Evolutionary conservation across 805 yeast species (phyloP).

Genomic region (Candida germanica): DNA sequence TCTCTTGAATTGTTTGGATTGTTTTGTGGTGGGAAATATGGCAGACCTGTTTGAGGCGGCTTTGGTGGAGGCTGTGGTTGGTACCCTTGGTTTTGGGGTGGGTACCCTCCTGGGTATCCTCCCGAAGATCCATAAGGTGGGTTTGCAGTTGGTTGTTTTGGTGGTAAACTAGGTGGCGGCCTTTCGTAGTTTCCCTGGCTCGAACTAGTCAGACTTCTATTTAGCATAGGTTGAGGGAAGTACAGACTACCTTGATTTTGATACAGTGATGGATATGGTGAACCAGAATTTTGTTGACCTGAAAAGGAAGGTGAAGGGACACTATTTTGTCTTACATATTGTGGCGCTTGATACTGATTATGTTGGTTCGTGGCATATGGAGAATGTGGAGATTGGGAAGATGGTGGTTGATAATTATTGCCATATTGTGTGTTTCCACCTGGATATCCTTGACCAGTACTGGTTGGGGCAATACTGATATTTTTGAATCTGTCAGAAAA

Average conservation of each 20-base stretch:
- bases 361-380: not conserved
- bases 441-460: not conserved
- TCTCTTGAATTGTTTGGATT: not conserved
- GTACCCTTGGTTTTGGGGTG: conserved; percentile 2
- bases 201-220: conserved; percentile 6
- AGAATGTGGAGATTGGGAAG: conserved; percentile 1
- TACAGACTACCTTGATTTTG: not conserved
- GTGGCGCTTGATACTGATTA: not conserved
- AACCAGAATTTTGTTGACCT: too few species aligned
- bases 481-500: conserved; percentile 1
- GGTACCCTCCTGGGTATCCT: not conserved
- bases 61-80: conserved; percentile 7
- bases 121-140: too few species aligned
- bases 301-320: too few species aligned
- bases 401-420: not conserved
- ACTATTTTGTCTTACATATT: too few species aligned
- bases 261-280: too few species aligned
- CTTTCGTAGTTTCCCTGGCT: conserved; percentile 6
- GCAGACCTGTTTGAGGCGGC: conserved; percentile 3
- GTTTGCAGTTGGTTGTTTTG: conserved; percentile 7
- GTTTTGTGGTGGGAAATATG: not conserved
- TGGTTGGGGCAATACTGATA: not conserved
- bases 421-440: too few species aligned
- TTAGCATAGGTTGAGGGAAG: conserved; percentile 8
- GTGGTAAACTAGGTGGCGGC: conserved; percentile 13